These are phyloP conservation scores for Dictyostelium brefeldianum DNA, from an alignment of 78 protist species.

Conservation along the genomic window DNA sequence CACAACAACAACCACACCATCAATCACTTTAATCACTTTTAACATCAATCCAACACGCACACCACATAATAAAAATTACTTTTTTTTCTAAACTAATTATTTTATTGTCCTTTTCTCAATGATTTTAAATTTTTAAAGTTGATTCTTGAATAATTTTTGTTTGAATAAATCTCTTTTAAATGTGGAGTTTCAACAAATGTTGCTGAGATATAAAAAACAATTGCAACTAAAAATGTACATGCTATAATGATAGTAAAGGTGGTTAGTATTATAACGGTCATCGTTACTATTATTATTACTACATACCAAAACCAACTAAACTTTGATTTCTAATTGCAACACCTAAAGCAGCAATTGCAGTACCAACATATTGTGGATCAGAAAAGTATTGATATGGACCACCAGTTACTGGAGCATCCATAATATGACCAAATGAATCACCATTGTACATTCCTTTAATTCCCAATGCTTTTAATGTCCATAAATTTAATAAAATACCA, in stretches of 20 bases:
- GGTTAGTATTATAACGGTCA: not conserved
- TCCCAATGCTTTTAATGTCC: slow-evolving; percentile 72
- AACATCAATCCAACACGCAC: too few species aligned
- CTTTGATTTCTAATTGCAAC: slow-evolving; percentile 65
- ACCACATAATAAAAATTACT: too few species aligned
- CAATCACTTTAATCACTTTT: too few species aligned
- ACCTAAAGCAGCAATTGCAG: slow-evolving; percentile 65
- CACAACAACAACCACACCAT: too few species aligned
- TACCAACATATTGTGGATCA: slow-evolving; percentile 87
- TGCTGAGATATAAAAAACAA: slow-evolving; percentile 79
- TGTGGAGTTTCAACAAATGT: slow-evolving; percentile 82
- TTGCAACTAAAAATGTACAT: slow-evolving; percentile 40
- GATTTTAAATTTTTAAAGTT: slow-evolving; percentile 62
- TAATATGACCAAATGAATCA: slow-evolving; percentile 75
- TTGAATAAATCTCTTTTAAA: slow-evolving; percentile 46
- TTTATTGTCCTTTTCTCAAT: not conserved
- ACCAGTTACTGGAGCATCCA: slow-evolving; percentile 77
- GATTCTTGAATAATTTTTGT: slow-evolving; percentile 39
- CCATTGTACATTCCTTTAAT: slow-evolving; percentile 87
- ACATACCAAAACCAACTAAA: slow-evolving; percentile 65
- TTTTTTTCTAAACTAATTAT: not conserved
- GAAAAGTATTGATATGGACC: slow-evolving; percentile 64
- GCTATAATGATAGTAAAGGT: not conserved
- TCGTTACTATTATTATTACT: not conserved
- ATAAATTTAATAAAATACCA: slow-evolving; percentile 74